Conservation (phyloP, 306 rosid genomes). For the Begonia fuchsioides region DNA sequence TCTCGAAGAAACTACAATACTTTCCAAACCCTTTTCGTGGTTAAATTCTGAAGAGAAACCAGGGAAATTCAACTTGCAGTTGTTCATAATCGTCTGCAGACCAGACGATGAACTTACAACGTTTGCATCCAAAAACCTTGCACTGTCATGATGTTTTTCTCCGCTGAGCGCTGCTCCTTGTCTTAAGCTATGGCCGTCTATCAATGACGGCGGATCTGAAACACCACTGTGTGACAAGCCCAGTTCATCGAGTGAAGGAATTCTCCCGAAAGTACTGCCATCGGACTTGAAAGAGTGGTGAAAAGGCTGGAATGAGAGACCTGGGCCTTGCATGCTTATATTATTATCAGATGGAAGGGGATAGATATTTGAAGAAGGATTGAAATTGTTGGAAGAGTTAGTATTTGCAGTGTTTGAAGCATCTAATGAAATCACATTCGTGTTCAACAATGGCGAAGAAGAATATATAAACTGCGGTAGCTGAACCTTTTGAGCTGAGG, state of each 20-base stretch:
- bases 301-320: not conserved
- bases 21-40: slow-evolving; percentile 27
- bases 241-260: not conserved
- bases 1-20: slow-evolving; percentile 13
- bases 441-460: slow-evolving; percentile 22
- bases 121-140: not conserved
- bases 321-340: not conserved
- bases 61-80: slow-evolving; percentile 30
- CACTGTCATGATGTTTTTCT: not conserved
- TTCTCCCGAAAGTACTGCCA: not conserved
- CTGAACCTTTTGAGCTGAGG: slow-evolving; percentile 41
- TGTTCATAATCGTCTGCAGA: slow-evolving; percentile 1
- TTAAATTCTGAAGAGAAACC: slow-evolving; percentile 27
- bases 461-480: slow-evolving; percentile 5
- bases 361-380: not conserved
- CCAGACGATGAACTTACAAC: not conserved
- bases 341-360: not conserved
- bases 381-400: not conserved
- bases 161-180: no score
- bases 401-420: slow-evolving; percentile 12
- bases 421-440: not conserved
- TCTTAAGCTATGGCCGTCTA: no score
- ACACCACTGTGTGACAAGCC: not conserved
- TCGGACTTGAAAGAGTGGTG: not conserved
- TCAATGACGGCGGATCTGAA: no score